A percentile compares a stretch with the other conserved stretches of the same genome.
Conservation (phyloP, 176 grass and related monocot genomes). For the Aegilops longissima region DNA sequence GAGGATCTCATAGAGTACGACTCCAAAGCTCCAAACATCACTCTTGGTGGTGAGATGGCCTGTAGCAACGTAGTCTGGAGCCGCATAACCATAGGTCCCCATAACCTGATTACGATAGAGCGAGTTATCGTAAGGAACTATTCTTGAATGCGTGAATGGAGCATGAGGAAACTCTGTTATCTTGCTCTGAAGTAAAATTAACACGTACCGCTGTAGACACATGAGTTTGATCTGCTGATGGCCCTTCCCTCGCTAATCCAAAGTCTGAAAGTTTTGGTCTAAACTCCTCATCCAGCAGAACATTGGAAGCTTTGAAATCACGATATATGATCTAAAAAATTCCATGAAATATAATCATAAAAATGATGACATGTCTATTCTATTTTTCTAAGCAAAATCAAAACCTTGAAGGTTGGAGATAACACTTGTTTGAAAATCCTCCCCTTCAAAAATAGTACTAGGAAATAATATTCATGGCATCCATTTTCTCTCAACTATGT, state of each 20-base stretch:
- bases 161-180: not conserved
- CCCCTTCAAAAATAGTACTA: not conserved
- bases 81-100: conserved; percentile 75
- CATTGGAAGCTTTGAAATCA: conserved; percentile 83
- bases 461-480: not conserved
- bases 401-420: not conserved
- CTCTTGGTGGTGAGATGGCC: conserved; percentile 78
- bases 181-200: not conserved
- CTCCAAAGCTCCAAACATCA: conserved; percentile 79
- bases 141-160: not conserved
- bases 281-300: conserved; percentile 69
- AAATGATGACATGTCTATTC: not conserved
- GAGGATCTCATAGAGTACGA: conserved; percentile 73
- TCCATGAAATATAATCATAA: not conserved
- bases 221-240: conserved; percentile 57
- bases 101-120: conserved; percentile 44
- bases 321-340: conserved; percentile 61
- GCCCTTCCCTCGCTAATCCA: conserved; percentile 72
- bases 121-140: not conserved
- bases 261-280: conserved; percentile 81
- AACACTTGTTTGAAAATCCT: not conserved
- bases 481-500: not conserved
- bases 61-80: conserved; percentile 67
- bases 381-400: not conserved
- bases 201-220: conserved; percentile 65